Conservation (phyloP, 345 rosid species). For the Brassica nigra region DNA sequence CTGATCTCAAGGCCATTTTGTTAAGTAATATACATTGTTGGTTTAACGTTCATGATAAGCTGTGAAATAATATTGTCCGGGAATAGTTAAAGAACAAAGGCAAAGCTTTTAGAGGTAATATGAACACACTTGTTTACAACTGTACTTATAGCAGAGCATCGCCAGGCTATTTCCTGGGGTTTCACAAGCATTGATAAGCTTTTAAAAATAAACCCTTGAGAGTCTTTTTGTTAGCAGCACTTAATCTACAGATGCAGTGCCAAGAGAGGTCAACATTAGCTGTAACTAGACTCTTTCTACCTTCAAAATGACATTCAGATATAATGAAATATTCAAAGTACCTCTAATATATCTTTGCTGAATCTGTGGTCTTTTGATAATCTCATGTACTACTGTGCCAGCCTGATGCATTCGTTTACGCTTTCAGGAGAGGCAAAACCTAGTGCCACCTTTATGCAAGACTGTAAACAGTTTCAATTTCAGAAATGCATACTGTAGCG, state of each 20-base stretch:
- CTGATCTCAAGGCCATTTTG: background rate
- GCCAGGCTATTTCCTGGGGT: background rate
- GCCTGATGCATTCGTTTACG: conserved; percentile 54
- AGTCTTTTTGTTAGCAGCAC: conserved; percentile 24
- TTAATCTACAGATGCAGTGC: conserved; percentile 22
- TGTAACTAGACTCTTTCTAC: background rate
- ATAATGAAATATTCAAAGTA: background rate
- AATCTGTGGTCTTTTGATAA: conserved; percentile 55
- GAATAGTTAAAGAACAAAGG: background rate
- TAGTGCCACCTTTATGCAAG: conserved; percentile 69
- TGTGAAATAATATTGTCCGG: background rate
- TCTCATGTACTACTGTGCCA: conserved; percentile 59
- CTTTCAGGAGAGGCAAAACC: conserved; percentile 71
- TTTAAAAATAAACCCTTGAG: background rate
- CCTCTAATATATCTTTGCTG: conserved; percentile 69
- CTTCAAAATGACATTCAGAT: background rate
- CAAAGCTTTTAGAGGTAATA: background rate
- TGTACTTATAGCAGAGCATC: background rate
- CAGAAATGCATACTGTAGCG: too few species aligned
- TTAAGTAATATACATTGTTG: too few species aligned
- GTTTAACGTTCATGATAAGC: background rate
- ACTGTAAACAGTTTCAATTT: conserved; percentile 38
- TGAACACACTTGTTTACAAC: background rate
- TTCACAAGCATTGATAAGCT: background rate
- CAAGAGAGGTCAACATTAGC: background rate